phyloP scores from a whole-genome alignment of 2,329 filamentous ascomycete genomes.

The Ilyonectria robusta region DNA sequence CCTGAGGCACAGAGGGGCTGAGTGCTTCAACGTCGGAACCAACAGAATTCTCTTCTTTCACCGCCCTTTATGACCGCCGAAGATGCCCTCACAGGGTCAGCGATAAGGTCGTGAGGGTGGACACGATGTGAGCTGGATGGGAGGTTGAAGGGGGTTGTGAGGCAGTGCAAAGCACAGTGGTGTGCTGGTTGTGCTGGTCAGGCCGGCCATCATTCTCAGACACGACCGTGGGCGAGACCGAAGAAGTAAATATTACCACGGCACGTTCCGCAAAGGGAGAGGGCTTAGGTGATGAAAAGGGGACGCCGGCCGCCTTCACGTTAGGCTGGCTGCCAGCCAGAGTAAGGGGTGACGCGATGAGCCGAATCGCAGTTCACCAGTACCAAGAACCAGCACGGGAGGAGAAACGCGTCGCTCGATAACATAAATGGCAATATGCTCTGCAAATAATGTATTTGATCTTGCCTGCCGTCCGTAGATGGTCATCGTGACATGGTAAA shows the following conservation, averaged over 20 bases:
- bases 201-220: too few relatives aligned
- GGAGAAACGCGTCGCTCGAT: too few relatives aligned
- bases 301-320: neutral
- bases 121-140: neutral
- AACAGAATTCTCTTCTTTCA: slow-evolving; percentile 6
- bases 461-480: neutral
- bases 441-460: too few relatives aligned
- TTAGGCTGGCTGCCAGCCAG: too few relatives aligned
- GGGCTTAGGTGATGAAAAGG: neutral
- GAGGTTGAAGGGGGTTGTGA: neutral
- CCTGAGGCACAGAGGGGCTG: neutral
- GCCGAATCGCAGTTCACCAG: too few relatives aligned
- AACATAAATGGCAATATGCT: too few relatives aligned
- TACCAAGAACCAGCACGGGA: too few relatives aligned
- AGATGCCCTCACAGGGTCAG: neutral
- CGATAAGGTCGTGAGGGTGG: neutral
- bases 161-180: neutral
- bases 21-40: neutral
- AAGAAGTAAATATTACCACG: neutral
- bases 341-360: too few relatives aligned
- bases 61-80: neutral
- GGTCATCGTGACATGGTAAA: neutral
- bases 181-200: neutral
- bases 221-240: neutral
- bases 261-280: neutral